Conservation (phyloP, 257 asterid species). For the Solanum piurae region DNA sequence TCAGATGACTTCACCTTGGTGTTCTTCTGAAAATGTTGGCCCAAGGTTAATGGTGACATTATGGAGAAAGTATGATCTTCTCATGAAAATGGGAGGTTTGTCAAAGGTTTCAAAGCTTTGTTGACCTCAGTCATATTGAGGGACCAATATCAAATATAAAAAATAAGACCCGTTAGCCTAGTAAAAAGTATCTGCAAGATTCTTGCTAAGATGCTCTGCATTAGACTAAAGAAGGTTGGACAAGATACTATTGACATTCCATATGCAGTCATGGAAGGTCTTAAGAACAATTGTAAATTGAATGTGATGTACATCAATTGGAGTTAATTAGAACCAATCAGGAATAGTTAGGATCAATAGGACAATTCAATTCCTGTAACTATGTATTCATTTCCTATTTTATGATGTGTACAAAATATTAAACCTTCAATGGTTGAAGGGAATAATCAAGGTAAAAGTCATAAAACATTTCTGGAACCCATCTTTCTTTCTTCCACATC, state of each 20-base stretch:
- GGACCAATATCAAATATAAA: background rate
- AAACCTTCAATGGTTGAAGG: background rate
- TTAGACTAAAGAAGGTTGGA: background rate
- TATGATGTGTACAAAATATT: background rate
- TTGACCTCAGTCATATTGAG: background rate
- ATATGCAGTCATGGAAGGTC: background rate
- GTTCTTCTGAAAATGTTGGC: background rate
- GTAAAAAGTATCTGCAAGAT: background rate
- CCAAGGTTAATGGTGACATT: background rate
- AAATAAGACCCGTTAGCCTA: background rate
- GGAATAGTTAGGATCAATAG: background rate
- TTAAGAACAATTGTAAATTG: background rate
- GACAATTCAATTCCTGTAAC: background rate
- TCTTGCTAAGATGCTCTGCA: background rate
- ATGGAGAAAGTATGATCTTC: background rate
- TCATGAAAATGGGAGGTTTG: background rate
- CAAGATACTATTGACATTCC: background rate
- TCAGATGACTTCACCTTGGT: background rate
- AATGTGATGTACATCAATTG: background rate
- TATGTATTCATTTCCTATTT: background rate
- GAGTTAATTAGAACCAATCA: background rate
- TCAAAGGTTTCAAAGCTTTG: background rate
- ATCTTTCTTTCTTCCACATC: background rate
- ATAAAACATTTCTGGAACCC: background rate
- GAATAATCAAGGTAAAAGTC: background rate